Base-by-base conservation (phyloP, 2,329 filamentous ascomycete genomes). In the Trichophyton simii region DNA sequence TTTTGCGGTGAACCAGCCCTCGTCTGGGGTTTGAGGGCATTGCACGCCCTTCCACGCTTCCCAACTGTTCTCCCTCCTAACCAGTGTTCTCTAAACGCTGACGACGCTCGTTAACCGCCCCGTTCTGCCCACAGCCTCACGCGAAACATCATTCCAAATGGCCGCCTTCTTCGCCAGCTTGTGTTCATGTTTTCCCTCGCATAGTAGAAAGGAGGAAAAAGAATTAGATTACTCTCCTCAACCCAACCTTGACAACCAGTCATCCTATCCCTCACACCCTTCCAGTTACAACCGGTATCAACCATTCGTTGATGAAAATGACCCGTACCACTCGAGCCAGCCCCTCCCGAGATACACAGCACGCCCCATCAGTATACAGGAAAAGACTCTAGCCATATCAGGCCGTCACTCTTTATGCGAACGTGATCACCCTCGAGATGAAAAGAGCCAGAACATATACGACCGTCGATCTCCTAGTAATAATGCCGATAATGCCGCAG, bases 291-390 rank as follows among this genome's bases (percentile, higher is more conserved):
- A 36, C 20, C 58, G 28, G 36, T 59, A 36, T 36, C 41, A 59
- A 50, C 58, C 58, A 48, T 59, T 59, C 18, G 31, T 67, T 7
- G 64, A 64, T 13, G 63, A 68, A 13, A 63, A 70, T 57, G 65
- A 67, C 59, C 70, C 69, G 60, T 75, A 73, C 68, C 63, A 65
- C 50, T 68, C 68, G 38, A 66, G 70, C 58, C 67, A 68, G 44
- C 74, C 74, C 9, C 70, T 75, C 55, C 75, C 75, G 46, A 69
- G 72, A 62, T 77, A 77, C 64, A 76, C 75, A 0, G 70, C 73
- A 2, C 73, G 71, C 1, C 73, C 74, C 6, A 65, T 71, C 63
- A 74, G 69, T 64, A 66, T 72, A 25, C 68, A 72, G 52, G 74
- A 77, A 62, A 77, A 76, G 64, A 76, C 72, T 0, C 67, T 76